These are phyloP conservation scores for Parasitella parasitica DNA, from an alignment of 371 early-diverging fungal species.

Conservation along the genomic window DNA sequence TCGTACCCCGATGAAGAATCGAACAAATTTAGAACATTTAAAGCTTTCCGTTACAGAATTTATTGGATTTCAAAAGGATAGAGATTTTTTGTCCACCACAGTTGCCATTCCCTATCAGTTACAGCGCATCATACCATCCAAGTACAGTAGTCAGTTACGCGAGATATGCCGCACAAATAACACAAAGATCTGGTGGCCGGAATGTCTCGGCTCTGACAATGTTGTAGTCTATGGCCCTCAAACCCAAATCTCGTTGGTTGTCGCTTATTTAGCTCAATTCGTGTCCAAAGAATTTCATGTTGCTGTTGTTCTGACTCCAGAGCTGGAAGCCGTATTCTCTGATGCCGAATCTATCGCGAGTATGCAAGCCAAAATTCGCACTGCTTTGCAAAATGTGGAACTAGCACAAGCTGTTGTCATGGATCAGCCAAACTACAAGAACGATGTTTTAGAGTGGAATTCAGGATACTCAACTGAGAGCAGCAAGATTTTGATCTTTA, in stretches of 20 bases:
- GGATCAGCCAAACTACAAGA: neutral
- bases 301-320: neutral
- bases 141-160: constrained; percentile 21
- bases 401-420: neutral
- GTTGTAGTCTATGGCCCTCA: constrained; percentile 15
- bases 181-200: constrained; percentile 37
- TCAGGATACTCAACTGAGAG: neutral
- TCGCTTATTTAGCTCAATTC: neutral
- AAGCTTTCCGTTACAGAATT: constrained; percentile 78
- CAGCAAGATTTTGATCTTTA: neutral
- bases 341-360: neutral
- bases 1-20: constrained; percentile 83
- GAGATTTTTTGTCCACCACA: constrained; percentile 26
- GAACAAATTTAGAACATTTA: constrained; percentile 63
- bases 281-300: neutral
- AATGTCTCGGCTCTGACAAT: constrained; percentile 17
- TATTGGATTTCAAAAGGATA: constrained; percentile 46
- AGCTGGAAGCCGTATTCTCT: neutral
- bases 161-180: constrained; percentile 41
- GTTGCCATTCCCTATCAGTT: constrained; percentile 34
- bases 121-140: constrained; percentile 30
- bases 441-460: neutral
- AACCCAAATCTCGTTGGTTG: constrained; percentile 2
- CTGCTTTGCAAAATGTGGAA: neutral
- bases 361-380: neutral